A percentile compares a stretch with the other conserved stretches of the same genome.
Conservation (phyloP, 2,329 filamentous ascomycete species). For the Setomelanomma holmii region DNA sequence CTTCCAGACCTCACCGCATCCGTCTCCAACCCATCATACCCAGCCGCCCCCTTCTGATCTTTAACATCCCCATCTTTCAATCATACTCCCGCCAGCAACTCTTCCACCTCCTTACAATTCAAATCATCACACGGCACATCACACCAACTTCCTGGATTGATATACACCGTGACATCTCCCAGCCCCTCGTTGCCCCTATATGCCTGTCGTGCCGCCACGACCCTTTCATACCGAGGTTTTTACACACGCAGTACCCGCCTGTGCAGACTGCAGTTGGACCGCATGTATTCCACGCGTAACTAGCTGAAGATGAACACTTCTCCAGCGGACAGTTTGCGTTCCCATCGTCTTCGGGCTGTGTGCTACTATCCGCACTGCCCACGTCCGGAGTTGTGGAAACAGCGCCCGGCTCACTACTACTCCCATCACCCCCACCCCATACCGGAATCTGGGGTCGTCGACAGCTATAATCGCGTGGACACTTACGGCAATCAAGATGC, state of each 20-base stretch:
- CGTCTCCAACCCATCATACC: not conserved
- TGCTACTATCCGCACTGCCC: not conserved
- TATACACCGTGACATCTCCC: slow-evolving; percentile 17
- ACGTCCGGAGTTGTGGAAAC: not conserved
- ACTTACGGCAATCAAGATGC: slow-evolving; percentile 18
- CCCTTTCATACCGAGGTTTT: slow-evolving; percentile 11
- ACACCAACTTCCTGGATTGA: slow-evolving; percentile 10
- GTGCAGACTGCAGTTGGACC: slow-evolving; percentile 6
- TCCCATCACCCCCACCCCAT: too few relatives aligned
- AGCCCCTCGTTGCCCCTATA: slow-evolving; percentile 8
- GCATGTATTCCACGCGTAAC: not conserved
- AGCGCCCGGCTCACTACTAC: not conserved
- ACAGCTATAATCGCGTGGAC: slow-evolving; percentile 16
- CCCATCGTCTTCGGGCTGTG: not conserved
- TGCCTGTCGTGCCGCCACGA: not conserved
- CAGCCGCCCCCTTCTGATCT: not conserved
- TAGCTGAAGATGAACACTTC: slow-evolving; percentile 1
- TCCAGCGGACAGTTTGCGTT: slow-evolving; percentile 6
- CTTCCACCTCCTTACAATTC: slow-evolving; percentile 18
- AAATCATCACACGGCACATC: slow-evolving; percentile 10
- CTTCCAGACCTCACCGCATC: not conserved
- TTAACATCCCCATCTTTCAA: slow-evolving; percentile 1
- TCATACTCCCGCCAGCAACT: slow-evolving; percentile 7
- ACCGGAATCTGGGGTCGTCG: not conserved
- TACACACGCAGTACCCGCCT: slow-evolving; percentile 13